Evolutionary conservation across 805 yeast species (phyloP).

Genomic region (Monosporozyma unispora): DNA sequence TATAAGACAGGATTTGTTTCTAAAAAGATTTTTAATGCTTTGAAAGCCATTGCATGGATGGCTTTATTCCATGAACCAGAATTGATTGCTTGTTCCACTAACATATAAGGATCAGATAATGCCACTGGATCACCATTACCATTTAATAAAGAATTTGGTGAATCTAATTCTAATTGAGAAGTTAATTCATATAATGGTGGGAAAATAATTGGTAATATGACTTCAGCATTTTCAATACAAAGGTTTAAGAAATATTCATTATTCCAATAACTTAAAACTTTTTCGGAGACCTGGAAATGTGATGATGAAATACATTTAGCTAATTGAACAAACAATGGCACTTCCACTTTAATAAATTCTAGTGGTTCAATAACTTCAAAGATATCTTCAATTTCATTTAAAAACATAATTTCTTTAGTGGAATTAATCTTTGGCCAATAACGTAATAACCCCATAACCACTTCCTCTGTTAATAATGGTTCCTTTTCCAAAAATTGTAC

Average conservation of each 20-base stretch:
- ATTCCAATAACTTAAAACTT: conserved; percentile 88
- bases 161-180: conserved; percentile 30
- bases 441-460: conserved; percentile 83
- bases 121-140: conserved; percentile 3
- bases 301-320: conserved; percentile 90
- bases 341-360: conserved; percentile 85
- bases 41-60: conserved; percentile 81
- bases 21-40: conserved; percentile 84
- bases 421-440: conserved; percentile 96
- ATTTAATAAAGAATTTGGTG: conserved; percentile 7
- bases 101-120: conserved; percentile 28
- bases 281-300: conserved; percentile 95
- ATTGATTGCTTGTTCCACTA: conserved; percentile 33
- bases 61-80: conserved; percentile 86
- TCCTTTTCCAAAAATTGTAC: conserved; percentile 96
- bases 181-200: conserved; percentile 84
- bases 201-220: conserved; percentile 83
- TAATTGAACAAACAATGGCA: conserved; percentile 87
- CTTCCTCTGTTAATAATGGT: conserved; percentile 86
- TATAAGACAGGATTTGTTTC: conserved; percentile 86
- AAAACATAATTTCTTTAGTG: conserved; percentile 91
- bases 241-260: conserved; percentile 87
- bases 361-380: conserved; percentile 92
- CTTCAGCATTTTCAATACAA: conserved; percentile 88
- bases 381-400: conserved; percentile 93